Base-by-base conservation (phyloP, 2,329 filamentous ascomycete genomes). In the Neurospora crassa region DNA sequence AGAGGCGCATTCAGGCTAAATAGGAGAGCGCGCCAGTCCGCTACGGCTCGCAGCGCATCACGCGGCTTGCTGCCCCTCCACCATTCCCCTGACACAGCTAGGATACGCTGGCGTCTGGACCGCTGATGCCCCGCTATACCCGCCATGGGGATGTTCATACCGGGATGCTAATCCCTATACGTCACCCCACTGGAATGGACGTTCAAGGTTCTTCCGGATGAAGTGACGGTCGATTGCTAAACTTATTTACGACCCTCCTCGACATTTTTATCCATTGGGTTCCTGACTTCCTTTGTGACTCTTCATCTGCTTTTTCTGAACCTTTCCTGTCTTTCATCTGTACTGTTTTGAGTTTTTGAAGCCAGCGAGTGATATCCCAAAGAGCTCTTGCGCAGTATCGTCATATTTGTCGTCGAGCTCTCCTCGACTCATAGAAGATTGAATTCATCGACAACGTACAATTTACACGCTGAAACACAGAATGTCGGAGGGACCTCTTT, bases 401-500 rank as follows among this genome's bases (percentile, higher is more conserved):
- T 24, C 47, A 6, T 59, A 34, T 6, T 8, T 37, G 7, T 29
- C 47, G 1, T 59, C 47, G 47, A 34, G 20, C 16, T 24, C 24
- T 29, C 29, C 5, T 7, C 14, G 47, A 29, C 47, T 8, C 1
- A 16, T 8, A 1, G 34, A 63, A 63, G 24, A 63, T 10, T 16
- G 6, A 63, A n/a, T 16, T 16, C 20, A 53, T 37, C 53, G 29
- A 63, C 53, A 37, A 37, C 14, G 14, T 5, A 63, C 18, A 63
- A 34, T 34, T 34, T 24, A 37, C 45, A 67, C 24, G 59, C 29
- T 40, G 34, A 20, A 53, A 41, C 14, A n/a, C 67, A 74, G 67
- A 53, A 76, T 76, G 76, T 59, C 70, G 53, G 74, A 77, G 73
- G 85, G 83, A 41, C 90, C 92, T 20, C 84, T 97, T 73, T 97